Evolutionary conservation across 345 rosid genomes (phyloP).

Genomic region (Bruguiera parviflora): DNA sequence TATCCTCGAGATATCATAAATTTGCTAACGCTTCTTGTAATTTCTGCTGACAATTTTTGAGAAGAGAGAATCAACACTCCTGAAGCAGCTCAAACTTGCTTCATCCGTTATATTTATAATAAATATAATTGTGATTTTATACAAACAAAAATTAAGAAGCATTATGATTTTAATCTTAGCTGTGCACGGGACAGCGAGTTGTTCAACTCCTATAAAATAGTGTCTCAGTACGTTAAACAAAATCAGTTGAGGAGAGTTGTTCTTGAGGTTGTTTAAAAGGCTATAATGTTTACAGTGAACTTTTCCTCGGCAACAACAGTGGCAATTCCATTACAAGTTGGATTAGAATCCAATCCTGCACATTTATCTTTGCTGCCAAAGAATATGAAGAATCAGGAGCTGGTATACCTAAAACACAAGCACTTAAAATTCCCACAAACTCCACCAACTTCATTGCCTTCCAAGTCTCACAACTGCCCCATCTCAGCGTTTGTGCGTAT

Average conservation of each 20-base stretch:
- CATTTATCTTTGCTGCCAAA: not conserved
- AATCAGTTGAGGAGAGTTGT: not conserved
- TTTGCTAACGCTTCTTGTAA: too few relatives aligned
- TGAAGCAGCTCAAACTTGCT: too few relatives aligned
- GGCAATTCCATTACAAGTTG: not conserved
- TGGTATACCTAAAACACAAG: slow-evolving; percentile 20
- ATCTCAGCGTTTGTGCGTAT: slow-evolving; percentile 11
- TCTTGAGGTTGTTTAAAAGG: not conserved
- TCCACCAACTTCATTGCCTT: slow-evolving; percentile 46
- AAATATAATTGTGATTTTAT: too few relatives aligned
- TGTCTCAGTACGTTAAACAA: not conserved
- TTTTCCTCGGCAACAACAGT: not conserved
- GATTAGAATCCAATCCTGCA: slow-evolving; percentile 2
- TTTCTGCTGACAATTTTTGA: too few relatives aligned
- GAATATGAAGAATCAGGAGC: slow-evolving; percentile 9
- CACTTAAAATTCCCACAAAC: slow-evolving; percentile 13
- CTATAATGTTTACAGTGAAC: not conserved
- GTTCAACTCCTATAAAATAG: not conserved
- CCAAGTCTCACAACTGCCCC: slow-evolving; percentile 36
- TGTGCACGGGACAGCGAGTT: not conserved
- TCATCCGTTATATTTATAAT: too few relatives aligned
- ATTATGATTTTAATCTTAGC: not conserved
- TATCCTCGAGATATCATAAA: too few relatives aligned
- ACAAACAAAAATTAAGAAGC: not conserved
- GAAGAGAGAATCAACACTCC: too few relatives aligned